These are phyloP conservation scores for Sclerospora graminicola DNA, from an alignment of 352 stramenopile genomes.

Conservation along the genomic window DNA sequence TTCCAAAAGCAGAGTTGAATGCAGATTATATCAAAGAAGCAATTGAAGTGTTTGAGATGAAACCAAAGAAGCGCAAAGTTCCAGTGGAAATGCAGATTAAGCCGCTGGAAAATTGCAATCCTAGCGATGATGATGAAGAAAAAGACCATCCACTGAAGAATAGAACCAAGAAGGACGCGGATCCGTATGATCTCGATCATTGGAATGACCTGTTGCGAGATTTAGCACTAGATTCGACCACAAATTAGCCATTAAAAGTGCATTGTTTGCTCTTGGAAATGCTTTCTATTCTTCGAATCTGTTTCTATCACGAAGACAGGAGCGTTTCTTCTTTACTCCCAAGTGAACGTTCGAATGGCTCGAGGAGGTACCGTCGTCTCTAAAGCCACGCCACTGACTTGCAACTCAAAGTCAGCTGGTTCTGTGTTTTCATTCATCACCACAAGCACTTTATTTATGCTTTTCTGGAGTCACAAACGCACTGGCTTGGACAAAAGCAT, in stretches of 20 bases:
- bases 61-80: constrained; percentile 65
- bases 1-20: constrained; percentile 48
- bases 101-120: constrained; percentile 15
- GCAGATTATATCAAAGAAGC: constrained; percentile 56
- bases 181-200: constrained; percentile 56
- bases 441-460: constrained; percentile 62
- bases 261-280: neutral
- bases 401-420: constrained; percentile 49
- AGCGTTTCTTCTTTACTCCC: constrained; percentile 27
- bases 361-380: constrained; percentile 40
- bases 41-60: constrained; percentile 74
- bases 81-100: constrained; percentile 59
- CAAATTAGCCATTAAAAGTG: constrained; percentile 2
- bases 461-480: constrained; percentile 66
- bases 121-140: constrained; percentile 8
- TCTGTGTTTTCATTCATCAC: constrained; percentile 83
- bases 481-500: constrained; percentile 57
- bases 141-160: constrained; percentile 41
- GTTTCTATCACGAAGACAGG: no score
- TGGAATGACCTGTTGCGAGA: constrained; percentile 55
- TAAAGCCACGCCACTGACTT: constrained; percentile 31
- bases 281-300: no score
- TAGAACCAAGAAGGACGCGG: constrained; percentile 12
- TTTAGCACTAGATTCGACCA: constrained; percentile 14
- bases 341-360: constrained; percentile 67